Conservation (phyloP, 139 green algal species). For the Gonium pectorale region DNA sequence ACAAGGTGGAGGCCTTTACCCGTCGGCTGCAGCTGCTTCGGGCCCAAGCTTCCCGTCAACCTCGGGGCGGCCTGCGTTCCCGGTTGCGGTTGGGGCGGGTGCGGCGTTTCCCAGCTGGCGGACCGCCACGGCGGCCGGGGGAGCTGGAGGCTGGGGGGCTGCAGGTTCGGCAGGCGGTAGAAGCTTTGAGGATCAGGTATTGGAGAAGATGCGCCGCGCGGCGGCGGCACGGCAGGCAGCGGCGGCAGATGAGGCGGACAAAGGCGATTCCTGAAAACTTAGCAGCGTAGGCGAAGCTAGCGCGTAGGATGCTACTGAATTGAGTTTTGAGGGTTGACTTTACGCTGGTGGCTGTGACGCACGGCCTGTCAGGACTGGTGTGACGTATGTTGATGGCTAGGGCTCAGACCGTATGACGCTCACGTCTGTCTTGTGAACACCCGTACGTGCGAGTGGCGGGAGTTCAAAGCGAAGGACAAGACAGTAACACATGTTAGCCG, state of each 20-base stretch:
- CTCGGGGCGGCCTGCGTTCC: neutral
- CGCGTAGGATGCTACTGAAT: too few species aligned
- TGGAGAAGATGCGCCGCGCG: constrained; percentile 29
- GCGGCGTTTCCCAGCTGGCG: neutral
- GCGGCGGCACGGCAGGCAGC: constrained; percentile 10
- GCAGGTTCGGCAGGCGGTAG: neutral
- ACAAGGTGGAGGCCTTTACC: constrained; percentile 8
- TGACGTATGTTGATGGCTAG: too few species aligned
- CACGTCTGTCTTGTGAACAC: too few species aligned
- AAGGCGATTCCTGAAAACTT: too few species aligned
- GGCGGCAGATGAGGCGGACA: neutral
- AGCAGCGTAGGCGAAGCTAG: too few species aligned
- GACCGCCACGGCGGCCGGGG: neutral
- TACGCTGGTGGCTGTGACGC: too few species aligned
- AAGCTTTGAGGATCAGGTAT: constrained; percentile 27
- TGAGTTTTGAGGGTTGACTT: too few species aligned
- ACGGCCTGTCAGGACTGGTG: too few species aligned
- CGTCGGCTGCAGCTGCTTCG: neutral
- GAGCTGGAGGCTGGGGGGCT: neutral
- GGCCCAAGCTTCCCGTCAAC: neutral
- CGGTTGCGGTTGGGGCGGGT: neutral
- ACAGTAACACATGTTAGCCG: too few species aligned
- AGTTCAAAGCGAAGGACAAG: too few species aligned
- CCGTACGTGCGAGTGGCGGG: too few species aligned
- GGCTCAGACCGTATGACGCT: too few species aligned